Conservation (phyloP, 257 asterid species). For the Agastache rugosa region DNA sequence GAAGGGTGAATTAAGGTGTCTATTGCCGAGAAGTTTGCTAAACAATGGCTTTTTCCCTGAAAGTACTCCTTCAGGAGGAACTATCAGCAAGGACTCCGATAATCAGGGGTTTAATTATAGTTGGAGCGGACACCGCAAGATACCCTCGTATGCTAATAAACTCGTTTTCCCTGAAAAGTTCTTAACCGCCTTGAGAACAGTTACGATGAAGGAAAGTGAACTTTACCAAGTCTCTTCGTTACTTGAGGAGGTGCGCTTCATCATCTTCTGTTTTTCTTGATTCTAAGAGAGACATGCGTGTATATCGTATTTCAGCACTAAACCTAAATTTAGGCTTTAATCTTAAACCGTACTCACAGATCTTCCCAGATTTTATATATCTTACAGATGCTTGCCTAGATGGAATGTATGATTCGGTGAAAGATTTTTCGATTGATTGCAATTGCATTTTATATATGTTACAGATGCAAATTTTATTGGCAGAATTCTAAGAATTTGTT, state of each 20-base stretch:
- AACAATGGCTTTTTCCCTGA: constrained; percentile 74
- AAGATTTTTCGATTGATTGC: neutral
- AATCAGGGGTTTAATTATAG: constrained; percentile 52
- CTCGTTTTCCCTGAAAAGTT: constrained; percentile 88
- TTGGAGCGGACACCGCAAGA: constrained; percentile 82
- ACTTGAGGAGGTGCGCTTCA: constrained; percentile 76
- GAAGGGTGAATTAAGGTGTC: constrained; percentile 87
- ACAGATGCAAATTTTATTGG: neutral
- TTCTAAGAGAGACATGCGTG: neutral
- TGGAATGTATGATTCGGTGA: neutral
- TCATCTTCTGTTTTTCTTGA: constrained; percentile 11
- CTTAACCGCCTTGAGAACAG: constrained; percentile 81
- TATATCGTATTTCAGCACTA: neutral
- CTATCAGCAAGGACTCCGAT: constrained; percentile 30
- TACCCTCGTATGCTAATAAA: constrained; percentile 64
- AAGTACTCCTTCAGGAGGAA: constrained; percentile 43
- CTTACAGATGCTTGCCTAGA: neutral
- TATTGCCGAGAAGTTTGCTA: constrained; percentile 71
- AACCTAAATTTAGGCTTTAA: neutral
- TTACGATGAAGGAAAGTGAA: constrained; percentile 80
- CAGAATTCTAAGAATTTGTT: constrained; percentile 9
- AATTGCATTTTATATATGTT: neutral
- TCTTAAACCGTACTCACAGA: neutral
- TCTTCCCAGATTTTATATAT: neutral
- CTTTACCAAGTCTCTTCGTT: constrained; percentile 70